Base-by-base conservation (phyloP, 768 basidiomycete species). In the Serpula lacrymans region DNA sequence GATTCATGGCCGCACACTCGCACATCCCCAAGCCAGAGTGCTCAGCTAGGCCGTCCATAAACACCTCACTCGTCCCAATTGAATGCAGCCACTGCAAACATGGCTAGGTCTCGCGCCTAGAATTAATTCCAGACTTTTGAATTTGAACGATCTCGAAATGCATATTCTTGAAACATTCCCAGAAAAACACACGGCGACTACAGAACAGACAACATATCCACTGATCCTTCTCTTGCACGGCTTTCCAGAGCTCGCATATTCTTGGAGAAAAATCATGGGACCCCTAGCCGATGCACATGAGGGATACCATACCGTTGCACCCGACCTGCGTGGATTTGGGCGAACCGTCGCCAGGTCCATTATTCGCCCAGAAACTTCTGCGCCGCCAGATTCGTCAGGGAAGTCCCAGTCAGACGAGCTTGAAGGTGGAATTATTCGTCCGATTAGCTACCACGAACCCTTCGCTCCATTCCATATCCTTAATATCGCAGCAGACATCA, bases 221-320 rank as follows among this genome's bases (percentile, higher is more conserved):
- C 65, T 79, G 1, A 39, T 79, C 17, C 29, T 80, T 23, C 72
- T 80, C 16, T 54, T 79, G 9, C 77, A 80, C 46, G 78, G 78
- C 17, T 80, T 80, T 52, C 77, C 77, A 6, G 78, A 80, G 51
- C 59, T 79, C 5, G 68, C 77, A 1, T 77, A 74, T 53, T 78
- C 75, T n/a, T 80, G 76, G 74, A 64, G 77, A n/a, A 73, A 76
- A 39, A 47, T 79, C 25, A 66, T 80, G 22, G 45, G 57, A 1
- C 75, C 74, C 1, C 63, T 82, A 14, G 53, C 71, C 0, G 46
- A 55, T 3, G 60, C 60, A 5, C n/a, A n/a, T n/a, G n/a, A n/a
- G n/a, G 77, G 78, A 3, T 80, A 70, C 54, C 64, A 70, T 36
- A 75, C 77, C 50, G 71, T 78, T 34, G 77, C 77, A 0, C 74